Base-by-base conservation (phyloP, 2,329 filamentous ascomycete genomes). In the Bipolaris bicolor region DNA sequence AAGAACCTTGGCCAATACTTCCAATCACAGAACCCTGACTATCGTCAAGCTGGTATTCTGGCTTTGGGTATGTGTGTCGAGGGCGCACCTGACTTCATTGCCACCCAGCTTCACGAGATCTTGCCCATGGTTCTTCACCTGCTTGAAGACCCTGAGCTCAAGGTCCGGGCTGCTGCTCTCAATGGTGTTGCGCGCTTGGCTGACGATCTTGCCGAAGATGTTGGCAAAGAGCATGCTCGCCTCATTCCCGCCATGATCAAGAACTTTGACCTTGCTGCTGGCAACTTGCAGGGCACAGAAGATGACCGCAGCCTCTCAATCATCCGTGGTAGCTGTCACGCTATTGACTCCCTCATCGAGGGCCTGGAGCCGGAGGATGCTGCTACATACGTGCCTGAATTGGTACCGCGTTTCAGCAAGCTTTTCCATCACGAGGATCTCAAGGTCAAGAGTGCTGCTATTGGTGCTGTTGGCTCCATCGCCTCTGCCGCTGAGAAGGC, bases 41-140 rank as follows among this genome's bases (percentile, higher is more conserved):
- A 90, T 80, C 89, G 94, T 58, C 90, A 94, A 78, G 93, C 94
- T 52, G 93, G 91, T 78, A 95, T 98, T 73, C 84, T 98, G 61
- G 90, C 94, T 47, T 85, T 99, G 5, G 94, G 94, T 58, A 96
- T 94, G 82, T 94, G 91, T 68, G 94, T 97, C 51, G 95, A 98
- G 82, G 95, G 95, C 68, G 94, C 95, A 29, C 95, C 95, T 15
- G 95, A 99, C 77, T 99, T 98, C 79, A 92, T 98, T 72, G 92
- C 91, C 63, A 97, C 93, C 18, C 95, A 99, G 79, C 86, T 98
- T 61, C 84, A 89, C 71, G 86, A 89, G 64, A 90, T 98, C 65
- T 86, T 98, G 76, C 95, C 95, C 47, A 84, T 91, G 67, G 88
- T 98, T 57, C 83, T 97, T 56, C 88, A 87, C 70, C 84, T 98